Conservation (phyloP, 805 yeast genomes). For the Candida taoyuanica region DNA sequence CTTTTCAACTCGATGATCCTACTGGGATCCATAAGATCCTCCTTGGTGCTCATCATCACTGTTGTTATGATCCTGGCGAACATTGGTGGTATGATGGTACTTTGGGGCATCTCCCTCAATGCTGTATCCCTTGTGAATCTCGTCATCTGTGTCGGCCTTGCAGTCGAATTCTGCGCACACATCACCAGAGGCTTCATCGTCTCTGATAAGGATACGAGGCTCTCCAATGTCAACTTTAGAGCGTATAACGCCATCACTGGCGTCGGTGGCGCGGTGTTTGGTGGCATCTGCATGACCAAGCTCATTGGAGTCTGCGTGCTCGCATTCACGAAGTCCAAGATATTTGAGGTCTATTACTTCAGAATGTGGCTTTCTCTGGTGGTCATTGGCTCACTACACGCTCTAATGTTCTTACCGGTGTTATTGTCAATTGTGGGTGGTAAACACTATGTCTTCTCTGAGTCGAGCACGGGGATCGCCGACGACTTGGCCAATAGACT, state of each 20-base stretch:
- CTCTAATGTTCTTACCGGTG: conserved; percentile 75
- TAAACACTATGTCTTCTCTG: conserved; percentile 41
- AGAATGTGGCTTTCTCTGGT: conserved; percentile 90
- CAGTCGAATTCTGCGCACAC: conserved; percentile 91
- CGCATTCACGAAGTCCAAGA: conserved; percentile 82
- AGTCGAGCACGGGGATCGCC: conserved; percentile 30
- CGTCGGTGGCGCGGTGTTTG: conserved; percentile 87
- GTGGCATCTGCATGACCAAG: conserved; percentile 88
- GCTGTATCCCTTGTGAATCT: conserved; percentile 88
- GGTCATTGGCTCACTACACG: conserved; percentile 70
- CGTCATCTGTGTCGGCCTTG: conserved; percentile 87
- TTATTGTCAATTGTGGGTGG: conserved; percentile 64
- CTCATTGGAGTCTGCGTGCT: conserved; percentile 81
- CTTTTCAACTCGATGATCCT: conserved; percentile 49
- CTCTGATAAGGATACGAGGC: conserved; percentile 33
- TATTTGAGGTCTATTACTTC: conserved; percentile 88
- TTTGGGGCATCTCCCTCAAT: conserved; percentile 73
- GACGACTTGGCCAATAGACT: conserved; percentile 26
- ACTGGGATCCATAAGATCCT: conserved; percentile 62
- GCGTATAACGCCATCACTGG: conserved; percentile 58
- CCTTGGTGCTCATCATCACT: conserved; percentile 50
- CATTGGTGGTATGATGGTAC: conserved; percentile 75
- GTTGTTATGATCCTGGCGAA: conserved; percentile 63
- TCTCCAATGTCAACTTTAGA: conserved; percentile 26
- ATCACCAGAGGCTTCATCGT: conserved; percentile 66